Percentiles rank a stretch among this genome's conserved stretches.
phyloP scores from a whole-genome alignment of 345 rosid genomes.

The Xanthoceras sorbifolium region DNA sequence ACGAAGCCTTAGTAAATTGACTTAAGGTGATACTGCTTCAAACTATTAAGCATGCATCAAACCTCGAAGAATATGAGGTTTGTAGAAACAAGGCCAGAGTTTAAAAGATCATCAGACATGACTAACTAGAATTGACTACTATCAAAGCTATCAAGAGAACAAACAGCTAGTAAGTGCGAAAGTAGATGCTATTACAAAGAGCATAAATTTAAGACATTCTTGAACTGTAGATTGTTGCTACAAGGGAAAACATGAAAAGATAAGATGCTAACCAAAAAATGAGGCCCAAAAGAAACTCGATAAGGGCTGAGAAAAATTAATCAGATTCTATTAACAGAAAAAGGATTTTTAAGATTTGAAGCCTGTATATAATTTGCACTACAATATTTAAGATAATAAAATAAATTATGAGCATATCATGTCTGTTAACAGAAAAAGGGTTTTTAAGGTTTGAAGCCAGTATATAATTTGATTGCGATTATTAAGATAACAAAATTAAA shows the following conservation, averaged over 20 bases:
- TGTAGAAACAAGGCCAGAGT: neutral
- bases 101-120: neutral
- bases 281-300: neutral
- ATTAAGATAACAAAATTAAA: neutral
- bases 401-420: neutral
- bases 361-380: neutral
- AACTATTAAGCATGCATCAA: too few relatives aligned
- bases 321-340: neutral
- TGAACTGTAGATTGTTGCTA: neutral
- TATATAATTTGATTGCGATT: neutral
- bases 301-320: neutral
- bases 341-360: neutral
- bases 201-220: neutral
- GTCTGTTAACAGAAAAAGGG: neutral
- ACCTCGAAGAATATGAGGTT: neutral
- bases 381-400: neutral
- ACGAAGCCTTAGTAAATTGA: too few relatives aligned
- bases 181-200: neutral
- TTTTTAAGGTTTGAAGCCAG: neutral
- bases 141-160: neutral
- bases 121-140: neutral
- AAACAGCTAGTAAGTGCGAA: neutral
- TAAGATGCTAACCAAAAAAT: neutral
- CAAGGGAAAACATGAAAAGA: neutral
- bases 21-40: too few relatives aligned